A percentile compares a stretch with the other conserved stretches of the same genome.
Evolutionary conservation across 441 rosid genomes (phyloP).

Genomic region (Eugenia klotzschiana): DNA sequence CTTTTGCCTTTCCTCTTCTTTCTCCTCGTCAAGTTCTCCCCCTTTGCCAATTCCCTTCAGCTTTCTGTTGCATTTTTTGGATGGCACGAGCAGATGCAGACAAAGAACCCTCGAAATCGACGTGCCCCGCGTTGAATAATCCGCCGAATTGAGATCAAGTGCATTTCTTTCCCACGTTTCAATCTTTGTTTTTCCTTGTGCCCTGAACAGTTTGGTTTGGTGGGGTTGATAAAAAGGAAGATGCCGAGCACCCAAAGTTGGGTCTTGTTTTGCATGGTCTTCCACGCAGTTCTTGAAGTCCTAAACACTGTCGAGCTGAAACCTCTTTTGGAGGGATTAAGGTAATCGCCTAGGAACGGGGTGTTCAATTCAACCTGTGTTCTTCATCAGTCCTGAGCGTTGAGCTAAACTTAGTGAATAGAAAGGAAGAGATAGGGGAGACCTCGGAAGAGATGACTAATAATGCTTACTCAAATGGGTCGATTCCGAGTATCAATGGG

Average conservation of each 20-base stretch:
- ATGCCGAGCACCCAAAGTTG: neutral
- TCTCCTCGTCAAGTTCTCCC: neutral
- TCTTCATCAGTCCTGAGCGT: neutral
- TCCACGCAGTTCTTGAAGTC: neutral
- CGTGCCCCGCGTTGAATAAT: neutral
- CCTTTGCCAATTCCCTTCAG: neutral
- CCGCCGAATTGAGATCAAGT: neutral
- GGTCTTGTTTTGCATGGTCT: neutral
- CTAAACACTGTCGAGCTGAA: neutral
- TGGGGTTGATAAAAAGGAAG: neutral
- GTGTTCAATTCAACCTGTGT: neutral
- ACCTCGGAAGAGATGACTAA: slow-evolving; percentile 9
- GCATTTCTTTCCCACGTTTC: neutral
- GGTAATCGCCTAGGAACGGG: neutral
- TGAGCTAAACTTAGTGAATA: neutral
- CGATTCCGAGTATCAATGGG: slow-evolving; percentile 23
- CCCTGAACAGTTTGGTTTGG: neutral
- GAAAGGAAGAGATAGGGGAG: slow-evolving; percentile 19
- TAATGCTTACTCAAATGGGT: slow-evolving; percentile 25
- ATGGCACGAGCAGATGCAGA: neutral
- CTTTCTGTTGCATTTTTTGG: neutral
- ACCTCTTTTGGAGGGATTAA: neutral
- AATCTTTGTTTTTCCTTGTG: neutral
- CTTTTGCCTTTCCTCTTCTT: neutral
- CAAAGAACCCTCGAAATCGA: neutral